Base-by-base conservation (phyloP, 257 asterid genomes). In the Solanum chmielewskii region DNA sequence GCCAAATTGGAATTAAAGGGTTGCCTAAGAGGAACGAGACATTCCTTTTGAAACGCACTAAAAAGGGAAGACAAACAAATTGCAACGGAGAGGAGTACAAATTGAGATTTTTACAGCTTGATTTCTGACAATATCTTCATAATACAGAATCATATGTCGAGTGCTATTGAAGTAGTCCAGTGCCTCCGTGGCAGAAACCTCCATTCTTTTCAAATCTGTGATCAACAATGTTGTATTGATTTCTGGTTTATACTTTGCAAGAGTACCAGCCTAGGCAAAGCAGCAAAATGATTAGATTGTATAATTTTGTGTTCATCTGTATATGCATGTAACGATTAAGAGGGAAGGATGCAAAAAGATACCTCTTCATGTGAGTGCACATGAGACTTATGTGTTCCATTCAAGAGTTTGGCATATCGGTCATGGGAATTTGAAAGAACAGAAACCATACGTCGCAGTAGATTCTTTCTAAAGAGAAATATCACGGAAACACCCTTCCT, bases 111-210 rank as follows among this genome's bases (percentile, higher is more conserved):
- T 91, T 90, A 94, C 98, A 80, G 97, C 92, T 91, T 83, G 92
- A 88, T 97, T 93, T 85, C 92, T 94, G 83, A 97, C 86, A 68
- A 97, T 93, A 88, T 97, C 98, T 91, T 97, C 99, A 7, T 97
- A 97, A 89, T 92, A 96, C 76, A 97, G 89, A 91, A 95, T 71
- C 25, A 95, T 90, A 90, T 94, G 96, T 78, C 98, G 90, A 52
- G 98, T 93, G 91, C 88, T 92, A 86, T 90, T 92, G 91, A 96
- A 96, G 90, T 88, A 88, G 45, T 93, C 95, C 85, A 96, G 70
- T 5, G 95, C 92, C 86, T 93, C 93, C 71, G 44, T 87, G 75
- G 90, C 93, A 35, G 88, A 88, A 89, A 88, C 92, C 85, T 95
- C 99, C 96, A 92, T 94, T 86, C 89, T 88, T 90, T 90, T 92